Evolutionary conservation across 148 eudicot genomes (phyloP).

Genomic region (Pharnaceum exiguum): DNA sequence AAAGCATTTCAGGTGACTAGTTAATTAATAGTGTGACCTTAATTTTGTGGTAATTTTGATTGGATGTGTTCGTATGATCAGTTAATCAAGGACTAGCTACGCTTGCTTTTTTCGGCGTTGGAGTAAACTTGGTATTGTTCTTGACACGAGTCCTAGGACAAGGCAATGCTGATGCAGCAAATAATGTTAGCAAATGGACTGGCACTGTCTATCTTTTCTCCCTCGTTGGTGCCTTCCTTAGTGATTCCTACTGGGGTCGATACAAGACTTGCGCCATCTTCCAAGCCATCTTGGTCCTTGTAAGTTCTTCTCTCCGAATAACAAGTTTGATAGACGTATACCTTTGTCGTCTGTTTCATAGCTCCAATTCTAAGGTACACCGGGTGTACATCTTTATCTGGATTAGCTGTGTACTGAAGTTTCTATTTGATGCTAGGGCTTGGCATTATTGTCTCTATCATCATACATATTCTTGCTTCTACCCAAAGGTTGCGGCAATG

Average conservation of each 20-base stretch:
- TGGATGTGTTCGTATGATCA: constrained; percentile 16
- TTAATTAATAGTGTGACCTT: too few species aligned
- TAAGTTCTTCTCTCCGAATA: constrained; percentile 25
- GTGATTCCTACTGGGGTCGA: constrained; percentile 81
- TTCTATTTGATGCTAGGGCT: constrained; percentile 39
- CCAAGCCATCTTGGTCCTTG: constrained; percentile 59
- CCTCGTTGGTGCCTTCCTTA: constrained; percentile 68
- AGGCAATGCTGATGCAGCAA: constrained; percentile 71
- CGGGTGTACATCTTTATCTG: too few species aligned
- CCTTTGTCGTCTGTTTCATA: not conserved
- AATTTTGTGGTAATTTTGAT: not conserved
- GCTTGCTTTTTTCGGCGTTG: constrained; percentile 69
- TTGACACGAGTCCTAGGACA: constrained; percentile 71
- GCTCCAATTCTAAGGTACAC: not conserved
- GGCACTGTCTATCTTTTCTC: constrained; percentile 74
- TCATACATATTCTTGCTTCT: constrained; percentile 56
- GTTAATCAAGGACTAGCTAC: constrained; percentile 82
- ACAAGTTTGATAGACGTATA: too few species aligned
- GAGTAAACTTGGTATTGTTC: constrained; percentile 67
- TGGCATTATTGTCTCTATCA: constrained; percentile 43
- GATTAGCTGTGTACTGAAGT: not conserved
- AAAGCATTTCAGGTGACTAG: too few species aligned
- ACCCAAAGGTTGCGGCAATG: constrained; percentile 62
- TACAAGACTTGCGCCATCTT: constrained; percentile 69
- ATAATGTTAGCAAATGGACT: constrained; percentile 79